Conservation (phyloP, 306 rosid genomes). For the Prunus davidiana region DNA sequence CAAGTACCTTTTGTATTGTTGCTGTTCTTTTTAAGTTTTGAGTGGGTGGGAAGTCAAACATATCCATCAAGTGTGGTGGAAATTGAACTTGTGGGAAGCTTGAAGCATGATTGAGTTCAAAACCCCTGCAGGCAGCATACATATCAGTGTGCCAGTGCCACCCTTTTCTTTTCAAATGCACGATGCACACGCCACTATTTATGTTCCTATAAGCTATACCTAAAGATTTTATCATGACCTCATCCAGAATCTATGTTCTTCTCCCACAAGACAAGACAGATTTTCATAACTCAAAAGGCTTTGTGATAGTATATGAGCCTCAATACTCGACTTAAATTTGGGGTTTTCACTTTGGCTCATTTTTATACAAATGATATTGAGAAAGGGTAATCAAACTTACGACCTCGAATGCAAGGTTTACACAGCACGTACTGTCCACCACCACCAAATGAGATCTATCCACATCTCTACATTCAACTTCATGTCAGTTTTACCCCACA, state of each 20-base stretch:
- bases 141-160: slow-evolving; percentile 35
- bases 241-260: slow-evolving; percentile 59
- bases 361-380: no score
- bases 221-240: slow-evolving; percentile 48
- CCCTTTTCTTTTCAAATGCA: slow-evolving; percentile 31
- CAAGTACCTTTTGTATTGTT: slow-evolving; percentile 39
- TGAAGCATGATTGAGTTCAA: slow-evolving; percentile 49
- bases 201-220: slow-evolving; percentile 25
- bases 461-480: neutral
- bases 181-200: slow-evolving; percentile 53
- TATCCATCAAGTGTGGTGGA: slow-evolving; percentile 45
- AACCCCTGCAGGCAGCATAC: slow-evolving; percentile 21
- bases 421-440: neutral
- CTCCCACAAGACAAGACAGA: slow-evolving; percentile 36
- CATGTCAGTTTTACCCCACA: slow-evolving; percentile 18
- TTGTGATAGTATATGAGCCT: no score
- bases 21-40: slow-evolving; percentile 34
- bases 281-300: no score
- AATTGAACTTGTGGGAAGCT: slow-evolving; percentile 14
- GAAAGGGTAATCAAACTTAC: no score
- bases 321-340: no score
- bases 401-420: neutral
- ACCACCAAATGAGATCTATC: neutral
- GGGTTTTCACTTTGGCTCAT: no score
- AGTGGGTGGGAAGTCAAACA: slow-evolving; percentile 36